These are phyloP conservation scores for Fomitopsis palustris DNA, from an alignment of 1,284 basidiomycete genomes.

Conservation along the genomic window DNA sequence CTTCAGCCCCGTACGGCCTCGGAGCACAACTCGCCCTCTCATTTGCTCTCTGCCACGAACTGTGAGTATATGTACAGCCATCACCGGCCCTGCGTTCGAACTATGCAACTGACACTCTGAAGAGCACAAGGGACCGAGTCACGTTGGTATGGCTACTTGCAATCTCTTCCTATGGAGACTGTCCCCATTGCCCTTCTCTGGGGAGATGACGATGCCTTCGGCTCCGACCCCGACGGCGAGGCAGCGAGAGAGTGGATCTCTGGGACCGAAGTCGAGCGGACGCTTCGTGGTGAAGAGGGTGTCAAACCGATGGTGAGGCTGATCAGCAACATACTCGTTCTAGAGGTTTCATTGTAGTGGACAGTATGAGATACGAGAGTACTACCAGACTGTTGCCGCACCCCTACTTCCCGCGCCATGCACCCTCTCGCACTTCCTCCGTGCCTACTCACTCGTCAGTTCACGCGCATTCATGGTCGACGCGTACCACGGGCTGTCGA, in stretches of 20 bases:
- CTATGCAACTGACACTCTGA: background rate
- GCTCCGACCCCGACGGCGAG: slow-evolving; percentile 18
- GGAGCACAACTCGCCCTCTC: slow-evolving; percentile 58
- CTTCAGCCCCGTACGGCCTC: slow-evolving; percentile 46
- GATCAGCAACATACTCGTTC: no score
- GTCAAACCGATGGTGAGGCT: slow-evolving; percentile 15
- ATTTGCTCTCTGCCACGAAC: slow-evolving; percentile 58
- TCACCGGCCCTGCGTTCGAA: background rate
- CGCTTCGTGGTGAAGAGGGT: slow-evolving; percentile 18
- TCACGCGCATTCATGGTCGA: slow-evolving; percentile 89
- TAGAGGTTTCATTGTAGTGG: no score
- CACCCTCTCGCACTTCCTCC: slow-evolving; percentile 41
- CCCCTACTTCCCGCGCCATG: slow-evolving; percentile 27
- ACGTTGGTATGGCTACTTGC: slow-evolving; percentile 65
- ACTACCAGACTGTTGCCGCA: slow-evolving; percentile 40
- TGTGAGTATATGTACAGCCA: slow-evolving; percentile 40
- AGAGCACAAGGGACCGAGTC: slow-evolving; percentile 38
- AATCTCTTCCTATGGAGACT: slow-evolving; percentile 50
- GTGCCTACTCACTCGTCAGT: slow-evolving; percentile 78
- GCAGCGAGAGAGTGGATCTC: slow-evolving; percentile 31
- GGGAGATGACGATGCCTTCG: slow-evolving; percentile 32
- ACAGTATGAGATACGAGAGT: slow-evolving; percentile 46
- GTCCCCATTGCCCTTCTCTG: slow-evolving; percentile 68
- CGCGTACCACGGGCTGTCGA: slow-evolving; percentile 77
- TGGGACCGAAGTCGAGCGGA: slow-evolving; percentile 25